Base-by-base conservation (phyloP, 768 basidiomycete genomes). In the Pholiota molesta region DNA sequence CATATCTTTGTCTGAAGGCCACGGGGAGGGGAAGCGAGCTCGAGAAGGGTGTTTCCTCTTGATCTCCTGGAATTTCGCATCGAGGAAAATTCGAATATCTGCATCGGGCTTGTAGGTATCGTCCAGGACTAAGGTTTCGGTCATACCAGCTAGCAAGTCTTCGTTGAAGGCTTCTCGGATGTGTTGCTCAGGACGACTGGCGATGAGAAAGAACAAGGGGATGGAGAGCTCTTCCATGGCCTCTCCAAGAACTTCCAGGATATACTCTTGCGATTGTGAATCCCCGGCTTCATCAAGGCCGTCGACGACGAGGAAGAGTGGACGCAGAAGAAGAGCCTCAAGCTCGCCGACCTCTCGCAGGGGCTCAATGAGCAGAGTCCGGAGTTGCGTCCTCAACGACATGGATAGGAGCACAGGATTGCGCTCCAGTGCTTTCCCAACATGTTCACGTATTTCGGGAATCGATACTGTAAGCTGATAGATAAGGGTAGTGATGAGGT, bases 241-340 rank as follows among this genome's bases (percentile, higher is more conserved):
- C 1, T 45, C 35, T 7, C 51, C 26, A 21, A 64, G 28, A 19
- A 57, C 31, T 11, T 52, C 49, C 11, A 68, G 44, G 42, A 68
- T 40, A 19, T 64, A 53, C 8, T 33, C 28, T n/a, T 68, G 67
- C 0, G 47, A 37, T 5, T 55, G 40, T 2, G 37, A n/a, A 19
- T 56, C 42, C 2, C 52, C 35, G 29, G 64, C 68, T 31, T 70
- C 69, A 21, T 70, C 67, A 9, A 70, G 39, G 4, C 69, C 69
- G 45, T 70, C 67, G 29, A 70, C 52, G 21, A 68, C 55, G 33
- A 70, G n/a, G 19, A 62, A 26, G 7, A 49, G 47, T 9, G 47
- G 47, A 10, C 47, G 33, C 28, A 10, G n/a, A 14, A 40, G 31
- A 14, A 33, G 14, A n/a, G 21, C 29, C 37, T 60, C 26, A 31